A percentile compares a stretch with the other conserved stretches of the same genome.
phyloP scores from a whole-genome alignment of 2,329 filamentous ascomycete species.

The Colletotrichum sp. region DNA sequence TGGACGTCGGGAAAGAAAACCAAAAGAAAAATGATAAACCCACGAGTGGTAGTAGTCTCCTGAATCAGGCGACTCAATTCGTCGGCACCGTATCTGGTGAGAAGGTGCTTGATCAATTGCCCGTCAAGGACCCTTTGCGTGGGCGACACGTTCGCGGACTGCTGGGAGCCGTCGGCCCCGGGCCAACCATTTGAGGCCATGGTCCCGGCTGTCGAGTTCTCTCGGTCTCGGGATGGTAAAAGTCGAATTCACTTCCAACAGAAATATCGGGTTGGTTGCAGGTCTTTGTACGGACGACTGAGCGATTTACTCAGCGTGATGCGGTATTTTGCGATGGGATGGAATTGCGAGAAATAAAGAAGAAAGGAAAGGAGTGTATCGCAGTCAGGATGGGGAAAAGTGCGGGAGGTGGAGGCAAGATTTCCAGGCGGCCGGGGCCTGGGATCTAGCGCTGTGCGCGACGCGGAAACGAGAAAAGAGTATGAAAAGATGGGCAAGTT shows the following conservation, averaged over 20 bases:
- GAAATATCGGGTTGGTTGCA: not conserved
- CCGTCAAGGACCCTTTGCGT: constrained; percentile 31
- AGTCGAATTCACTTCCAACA: not conserved
- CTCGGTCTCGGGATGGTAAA: not conserved
- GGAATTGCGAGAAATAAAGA: not conserved
- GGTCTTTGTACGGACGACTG: not conserved
- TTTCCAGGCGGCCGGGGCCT: constrained; percentile 19
- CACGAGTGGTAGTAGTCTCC: constrained; percentile 33
- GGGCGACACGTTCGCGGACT: constrained; percentile 14
- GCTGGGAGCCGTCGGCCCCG: constrained; percentile 33
- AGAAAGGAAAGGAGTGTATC: constrained; percentile 16
- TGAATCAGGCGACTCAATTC: constrained; percentile 36
- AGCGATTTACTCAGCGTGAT: not conserved
- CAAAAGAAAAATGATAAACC: constrained; percentile 23
- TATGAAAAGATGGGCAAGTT: not conserved
- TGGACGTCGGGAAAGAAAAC: not conserved
- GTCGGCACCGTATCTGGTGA: constrained; percentile 36
- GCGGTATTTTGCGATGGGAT: not conserved
- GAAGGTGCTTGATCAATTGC: constrained; percentile 38
- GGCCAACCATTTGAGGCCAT: constrained; percentile 33
- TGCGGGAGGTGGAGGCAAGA: constrained; percentile 9
- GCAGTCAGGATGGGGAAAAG: constrained; percentile 1
- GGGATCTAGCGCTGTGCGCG: constrained; percentile 18
- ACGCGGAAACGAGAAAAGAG: constrained; percentile 3
- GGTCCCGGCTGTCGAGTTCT: not conserved